These are phyloP conservation scores for Pyrus betulifolia DNA, from an alignment of 306 rosid species.

Conservation along the genomic window DNA sequence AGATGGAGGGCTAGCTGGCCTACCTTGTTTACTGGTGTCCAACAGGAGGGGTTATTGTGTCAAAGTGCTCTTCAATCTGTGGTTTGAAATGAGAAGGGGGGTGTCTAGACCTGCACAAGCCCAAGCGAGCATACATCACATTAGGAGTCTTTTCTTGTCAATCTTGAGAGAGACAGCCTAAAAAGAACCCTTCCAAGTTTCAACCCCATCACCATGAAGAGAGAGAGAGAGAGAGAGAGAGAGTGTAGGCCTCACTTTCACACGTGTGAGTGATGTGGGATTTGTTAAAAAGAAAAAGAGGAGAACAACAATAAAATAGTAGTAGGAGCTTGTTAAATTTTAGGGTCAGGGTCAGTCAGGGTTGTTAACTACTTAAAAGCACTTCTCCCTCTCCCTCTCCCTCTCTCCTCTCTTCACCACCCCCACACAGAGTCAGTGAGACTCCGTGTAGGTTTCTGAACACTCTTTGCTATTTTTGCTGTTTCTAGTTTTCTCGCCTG, in stretches of 20 bases:
- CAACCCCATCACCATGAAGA: conserved; percentile 16
- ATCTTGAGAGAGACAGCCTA: conserved; percentile 55
- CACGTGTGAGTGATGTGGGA: conserved; percentile 58
- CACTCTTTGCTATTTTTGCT: conserved; percentile 24
- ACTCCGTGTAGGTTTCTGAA: conserved; percentile 13
- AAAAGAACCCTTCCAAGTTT: conserved; percentile 28
- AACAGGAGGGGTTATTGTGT: conserved; percentile 13
- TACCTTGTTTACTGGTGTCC: conserved; percentile 11
- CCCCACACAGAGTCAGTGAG: conserved; percentile 12
- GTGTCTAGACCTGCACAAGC: conserved; percentile 41
- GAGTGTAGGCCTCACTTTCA: conserved; percentile 15
- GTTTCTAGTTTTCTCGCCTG: conserved; percentile 17
- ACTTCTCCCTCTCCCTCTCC: background rate
- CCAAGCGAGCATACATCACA: conserved; percentile 45
- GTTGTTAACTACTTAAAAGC: conserved; percentile 42
- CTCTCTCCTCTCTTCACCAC: background rate
- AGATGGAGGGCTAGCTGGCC: background rate
- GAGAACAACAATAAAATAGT: background rate
- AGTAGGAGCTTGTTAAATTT: conserved; percentile 13
- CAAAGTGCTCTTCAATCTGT: conserved; percentile 7
- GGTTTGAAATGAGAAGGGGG: conserved; percentile 43
- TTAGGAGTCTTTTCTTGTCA: conserved; percentile 57
- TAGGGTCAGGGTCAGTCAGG: conserved; percentile 40
- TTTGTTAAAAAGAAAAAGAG: conserved; percentile 8
- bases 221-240: background rate